phyloP scores from a whole-genome alignment of 2,329 filamentous ascomycete species.

The Talaromyces verruculosus region DNA sequence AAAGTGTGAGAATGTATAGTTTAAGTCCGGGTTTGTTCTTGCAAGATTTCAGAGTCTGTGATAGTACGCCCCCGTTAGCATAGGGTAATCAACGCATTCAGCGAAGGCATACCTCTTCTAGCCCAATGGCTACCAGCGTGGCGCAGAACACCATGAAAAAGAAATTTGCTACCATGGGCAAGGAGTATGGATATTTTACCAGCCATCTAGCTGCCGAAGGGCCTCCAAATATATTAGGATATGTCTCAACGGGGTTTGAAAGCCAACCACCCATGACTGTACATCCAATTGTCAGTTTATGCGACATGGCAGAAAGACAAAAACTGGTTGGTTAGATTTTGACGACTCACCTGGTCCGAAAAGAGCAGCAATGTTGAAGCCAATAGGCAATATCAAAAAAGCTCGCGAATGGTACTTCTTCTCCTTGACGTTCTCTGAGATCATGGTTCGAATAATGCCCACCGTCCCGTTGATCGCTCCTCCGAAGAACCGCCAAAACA shows the following conservation, averaged over 20 bases:
- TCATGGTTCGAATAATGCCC: not conserved
- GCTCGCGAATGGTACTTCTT: not conserved
- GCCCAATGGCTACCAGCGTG: not conserved
- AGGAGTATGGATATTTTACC: not conserved
- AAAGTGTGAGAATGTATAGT: not conserved
- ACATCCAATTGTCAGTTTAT: not conserved
- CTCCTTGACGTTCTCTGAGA: not conserved
- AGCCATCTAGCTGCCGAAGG: not conserved
- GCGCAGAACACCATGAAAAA: not conserved
- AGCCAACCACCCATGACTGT: not conserved
- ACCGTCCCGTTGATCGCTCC: not conserved
- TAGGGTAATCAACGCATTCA: not conserved
- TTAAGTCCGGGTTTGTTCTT: not conserved
- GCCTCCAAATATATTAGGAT: not conserved
- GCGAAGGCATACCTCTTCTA: not conserved
- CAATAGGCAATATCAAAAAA: not conserved
- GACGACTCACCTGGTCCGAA: not conserved
- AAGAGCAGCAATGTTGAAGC: not conserved
- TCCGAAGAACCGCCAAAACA: not conserved
- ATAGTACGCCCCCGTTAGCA: not conserved
- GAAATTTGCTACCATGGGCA: not conserved
- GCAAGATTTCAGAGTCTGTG: not conserved
- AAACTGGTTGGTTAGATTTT: not conserved
- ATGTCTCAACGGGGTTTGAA: not conserved
- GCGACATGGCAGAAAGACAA: not conserved